These are phyloP conservation scores for Metschnikowia shivogae DNA, from an alignment of 805 yeast genomes.

Conservation along the genomic window DNA sequence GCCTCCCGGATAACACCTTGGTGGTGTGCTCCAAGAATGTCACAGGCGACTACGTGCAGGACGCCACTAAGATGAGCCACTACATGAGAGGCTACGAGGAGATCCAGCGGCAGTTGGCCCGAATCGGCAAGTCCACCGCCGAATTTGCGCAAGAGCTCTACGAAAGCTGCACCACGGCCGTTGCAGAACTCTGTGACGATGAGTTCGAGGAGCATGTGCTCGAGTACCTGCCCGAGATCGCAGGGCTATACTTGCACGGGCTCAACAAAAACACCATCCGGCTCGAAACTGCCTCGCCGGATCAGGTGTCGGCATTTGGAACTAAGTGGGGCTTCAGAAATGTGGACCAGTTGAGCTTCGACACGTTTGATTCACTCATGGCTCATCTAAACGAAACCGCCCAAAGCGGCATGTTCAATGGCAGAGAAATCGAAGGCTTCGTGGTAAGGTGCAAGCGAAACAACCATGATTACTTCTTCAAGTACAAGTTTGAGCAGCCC, in stretches of 20 bases:
- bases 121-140: conserved; percentile 32
- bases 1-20: conserved; percentile 67
- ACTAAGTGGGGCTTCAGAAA: conserved; percentile 62
- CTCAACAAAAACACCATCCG: conserved; percentile 61
- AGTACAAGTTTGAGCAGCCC: conserved; percentile 93
- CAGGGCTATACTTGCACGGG: conserved; percentile 92
- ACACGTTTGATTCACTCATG: conserved; percentile 40
- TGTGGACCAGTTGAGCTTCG: conserved; percentile 45
- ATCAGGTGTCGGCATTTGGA: conserved; percentile 58
- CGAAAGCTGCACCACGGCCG: conserved; percentile 65
- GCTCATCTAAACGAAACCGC: conserved; percentile 53
- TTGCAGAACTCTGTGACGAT: conserved; percentile 91
- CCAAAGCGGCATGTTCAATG: conserved; percentile 65
- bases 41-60: conserved; percentile 50
- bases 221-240: conserved; percentile 56
- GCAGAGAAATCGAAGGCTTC: conserved; percentile 85
- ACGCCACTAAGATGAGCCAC: conserved; percentile 50
- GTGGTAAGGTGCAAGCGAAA: conserved; percentile 64
- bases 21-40: conserved; percentile 91
- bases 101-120: conserved; percentile 49
- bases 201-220: conserved; percentile 89
- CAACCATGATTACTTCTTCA: conserved; percentile 66
- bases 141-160: conserved; percentile 57
- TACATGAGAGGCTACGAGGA: conserved; percentile 66
- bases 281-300: conserved; percentile 65